Conservation (phyloP, 352 stramenopile species). For the Phytophthora quininea region DNA sequence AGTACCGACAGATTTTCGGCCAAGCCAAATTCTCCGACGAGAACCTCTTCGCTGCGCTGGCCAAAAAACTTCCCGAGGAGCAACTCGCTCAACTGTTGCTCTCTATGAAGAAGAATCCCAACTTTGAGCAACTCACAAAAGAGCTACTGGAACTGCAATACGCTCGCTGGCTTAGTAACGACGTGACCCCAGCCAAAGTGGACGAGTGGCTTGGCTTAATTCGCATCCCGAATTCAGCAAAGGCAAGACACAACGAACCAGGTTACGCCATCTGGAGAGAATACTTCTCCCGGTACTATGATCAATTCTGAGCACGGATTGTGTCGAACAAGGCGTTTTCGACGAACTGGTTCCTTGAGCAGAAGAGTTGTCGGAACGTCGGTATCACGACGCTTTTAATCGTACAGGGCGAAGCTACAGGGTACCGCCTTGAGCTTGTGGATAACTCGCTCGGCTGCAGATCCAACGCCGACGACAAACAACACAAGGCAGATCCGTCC, state of each 20-base stretch:
- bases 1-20: background rate
- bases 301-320: background rate
- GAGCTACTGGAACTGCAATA: background rate
- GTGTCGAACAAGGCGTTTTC: constrained; percentile 17
- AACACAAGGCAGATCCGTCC: constrained; percentile 7
- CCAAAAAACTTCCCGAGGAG: background rate
- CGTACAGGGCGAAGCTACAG: background rate
- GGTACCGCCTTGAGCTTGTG: background rate
- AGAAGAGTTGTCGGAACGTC: constrained; percentile 13
- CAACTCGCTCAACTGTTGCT: background rate
- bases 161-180: background rate
- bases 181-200: background rate
- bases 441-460: constrained; percentile 3
- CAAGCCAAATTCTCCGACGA: background rate
- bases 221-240: background rate
- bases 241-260: background rate
- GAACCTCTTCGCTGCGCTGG: background rate
- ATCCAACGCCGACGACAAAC: constrained; percentile 4
- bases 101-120: background rate
- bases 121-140: background rate
- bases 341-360: constrained; percentile 9
- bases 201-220: background rate
- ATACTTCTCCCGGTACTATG: background rate
- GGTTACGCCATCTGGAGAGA: background rate
- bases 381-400: constrained; percentile 10